phyloP scores from a whole-genome alignment of 345 rosid species.

The Eucalyptus cloeziana region DNA sequence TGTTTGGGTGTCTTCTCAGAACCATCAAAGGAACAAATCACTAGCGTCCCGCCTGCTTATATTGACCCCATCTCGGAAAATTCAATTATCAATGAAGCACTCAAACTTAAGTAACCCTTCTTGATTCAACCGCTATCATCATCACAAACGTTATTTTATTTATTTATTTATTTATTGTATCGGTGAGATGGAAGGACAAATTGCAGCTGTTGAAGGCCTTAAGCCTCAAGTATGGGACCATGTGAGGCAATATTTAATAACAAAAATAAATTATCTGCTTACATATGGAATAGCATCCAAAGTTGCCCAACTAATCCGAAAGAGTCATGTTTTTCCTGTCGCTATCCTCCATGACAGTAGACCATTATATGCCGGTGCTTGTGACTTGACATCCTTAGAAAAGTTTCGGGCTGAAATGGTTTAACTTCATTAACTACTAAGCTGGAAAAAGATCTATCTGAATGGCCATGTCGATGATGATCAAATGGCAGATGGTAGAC shows the following conservation, averaged over 20 bases:
- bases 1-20: not conserved
- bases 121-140: not conserved
- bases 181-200: not conserved
- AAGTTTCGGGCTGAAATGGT: not conserved
- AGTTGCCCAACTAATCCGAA: not conserved
- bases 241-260: not conserved
- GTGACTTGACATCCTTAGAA: not conserved
- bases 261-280: not conserved
- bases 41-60: not conserved
- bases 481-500: not conserved
- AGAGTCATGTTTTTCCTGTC: not conserved
- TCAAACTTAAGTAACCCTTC: not conserved
- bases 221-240: not conserved
- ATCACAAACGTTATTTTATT: not conserved
- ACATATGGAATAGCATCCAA: not conserved
- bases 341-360: not conserved
- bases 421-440: not conserved
- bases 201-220: not conserved
- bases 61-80: not conserved
- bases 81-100: not conserved
- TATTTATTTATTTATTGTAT: not conserved
- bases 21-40: not conserved
- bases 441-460: not conserved
- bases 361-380: not conserved
- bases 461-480: not conserved